Evolutionary conservation across 306 rosid species (phyloP).

Genomic region (Sicyos edulis): DNA sequence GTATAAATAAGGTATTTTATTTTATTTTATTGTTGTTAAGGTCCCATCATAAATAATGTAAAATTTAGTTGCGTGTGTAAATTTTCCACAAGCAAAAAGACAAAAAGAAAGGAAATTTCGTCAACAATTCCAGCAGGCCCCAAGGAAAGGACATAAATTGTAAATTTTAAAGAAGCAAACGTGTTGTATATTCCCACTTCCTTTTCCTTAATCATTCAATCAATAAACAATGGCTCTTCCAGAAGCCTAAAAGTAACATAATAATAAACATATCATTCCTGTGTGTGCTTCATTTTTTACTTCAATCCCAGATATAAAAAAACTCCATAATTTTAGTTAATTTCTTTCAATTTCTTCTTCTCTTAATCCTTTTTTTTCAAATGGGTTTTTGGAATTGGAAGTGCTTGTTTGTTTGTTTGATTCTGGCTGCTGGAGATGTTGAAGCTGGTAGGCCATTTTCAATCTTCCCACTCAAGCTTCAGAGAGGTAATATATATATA

Average conservation of each 20-base stretch:
- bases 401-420: slow-evolving; percentile 23
- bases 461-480: not conserved
- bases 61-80: not conserved
- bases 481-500: not conserved
- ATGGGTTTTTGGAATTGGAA: not conserved
- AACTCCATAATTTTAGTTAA: too few species aligned
- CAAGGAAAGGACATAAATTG: not conserved
- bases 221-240: too few species aligned
- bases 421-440: slow-evolving; percentile 19
- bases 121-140: not conserved
- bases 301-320: too few species aligned
- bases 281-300: not conserved
- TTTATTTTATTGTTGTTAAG: too few species aligned
- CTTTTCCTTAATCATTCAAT: not conserved
- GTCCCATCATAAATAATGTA: too few species aligned
- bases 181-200: not conserved
- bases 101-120: not conserved
- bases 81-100: not conserved
- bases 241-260: too few species aligned
- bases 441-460: slow-evolving; percentile 30
- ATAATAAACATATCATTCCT: not conserved
- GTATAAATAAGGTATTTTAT: too few species aligned
- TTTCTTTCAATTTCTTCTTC: too few species aligned
- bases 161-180: not conserved
- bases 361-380: not conserved